phyloP scores from a whole-genome alignment of 2,329 filamentous ascomycete species.

The Paecilomyces dactylethromorphus region DNA sequence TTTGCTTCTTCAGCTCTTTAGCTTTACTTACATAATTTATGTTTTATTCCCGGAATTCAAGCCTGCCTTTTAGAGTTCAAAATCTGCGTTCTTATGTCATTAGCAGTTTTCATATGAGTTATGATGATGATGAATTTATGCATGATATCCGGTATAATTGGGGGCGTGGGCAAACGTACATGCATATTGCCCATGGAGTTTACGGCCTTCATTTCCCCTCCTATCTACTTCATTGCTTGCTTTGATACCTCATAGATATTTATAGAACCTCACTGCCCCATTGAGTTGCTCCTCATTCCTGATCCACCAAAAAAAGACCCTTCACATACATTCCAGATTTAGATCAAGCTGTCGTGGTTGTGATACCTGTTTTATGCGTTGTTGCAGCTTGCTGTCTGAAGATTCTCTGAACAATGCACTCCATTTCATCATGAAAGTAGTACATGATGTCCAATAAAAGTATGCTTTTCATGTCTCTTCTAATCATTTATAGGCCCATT shows the following conservation, averaged over 20 bases:
- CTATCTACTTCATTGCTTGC: neutral
- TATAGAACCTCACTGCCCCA: neutral
- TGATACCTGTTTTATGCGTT: neutral
- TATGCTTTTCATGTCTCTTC: too few relatives aligned
- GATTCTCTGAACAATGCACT: too few relatives aligned
- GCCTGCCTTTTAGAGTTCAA: neutral
- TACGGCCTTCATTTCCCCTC: neutral
- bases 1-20: neutral
- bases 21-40: neutral
- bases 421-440: too few relatives aligned
- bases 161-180: neutral
- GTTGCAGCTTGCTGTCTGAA: too few relatives aligned
- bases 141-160: neutral
- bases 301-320: neutral
- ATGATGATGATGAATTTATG: neutral
- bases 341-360: neutral
- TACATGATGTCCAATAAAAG: too few relatives aligned
- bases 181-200: neutral
- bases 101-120: neutral
- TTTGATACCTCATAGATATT: neutral
- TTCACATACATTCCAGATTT: neutral
- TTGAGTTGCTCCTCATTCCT: neutral
- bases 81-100: neutral
- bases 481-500: too few relatives aligned
- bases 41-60: neutral